phyloP scores from a whole-genome alignment of 2,329 filamentous ascomycete species.

The Neopestalotiopsis sp. region DNA sequence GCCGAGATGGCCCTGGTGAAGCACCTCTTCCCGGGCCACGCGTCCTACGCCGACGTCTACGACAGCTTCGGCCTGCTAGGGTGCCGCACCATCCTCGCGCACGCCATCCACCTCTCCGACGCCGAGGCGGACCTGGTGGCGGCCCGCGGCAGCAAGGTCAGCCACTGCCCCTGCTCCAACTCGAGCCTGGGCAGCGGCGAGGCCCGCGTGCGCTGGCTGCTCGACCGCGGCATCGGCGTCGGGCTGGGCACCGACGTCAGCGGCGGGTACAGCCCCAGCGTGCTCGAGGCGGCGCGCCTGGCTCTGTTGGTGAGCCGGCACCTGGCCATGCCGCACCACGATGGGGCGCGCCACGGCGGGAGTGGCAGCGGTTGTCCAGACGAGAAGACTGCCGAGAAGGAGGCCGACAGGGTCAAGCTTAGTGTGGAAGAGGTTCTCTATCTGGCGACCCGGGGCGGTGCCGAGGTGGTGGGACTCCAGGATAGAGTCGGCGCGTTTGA shows the following conservation, averaged over 20 bases:
- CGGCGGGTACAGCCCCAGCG: conserved; percentile 82
- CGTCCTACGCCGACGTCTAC: conserved; percentile 79
- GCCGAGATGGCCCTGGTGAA: conserved; percentile 75
- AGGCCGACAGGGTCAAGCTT: conserved; percentile 64
- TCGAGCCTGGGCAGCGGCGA: conserved; percentile 79
- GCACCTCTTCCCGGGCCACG: conserved; percentile 67
- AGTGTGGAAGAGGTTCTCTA: conserved; percentile 87
- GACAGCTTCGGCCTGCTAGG: conserved; percentile 74
- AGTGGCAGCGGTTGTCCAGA: not conserved
- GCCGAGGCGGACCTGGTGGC: conserved; percentile 71
- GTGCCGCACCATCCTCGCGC: conserved; percentile 78
- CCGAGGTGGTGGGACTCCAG: conserved; percentile 76
- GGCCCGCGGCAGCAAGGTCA: conserved; percentile 66
- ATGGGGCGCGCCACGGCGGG: not conserved
- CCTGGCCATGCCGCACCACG: conserved; percentile 57
- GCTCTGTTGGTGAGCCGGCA: conserved; percentile 79
- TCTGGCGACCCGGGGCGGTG: conserved; percentile 87
- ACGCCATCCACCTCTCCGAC: conserved; percentile 77
- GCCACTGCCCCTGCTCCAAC: conserved; percentile 90
- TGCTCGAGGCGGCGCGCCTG: conserved; percentile 83
- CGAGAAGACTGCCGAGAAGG: not conserved
- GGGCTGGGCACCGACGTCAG: conserved; percentile 91
- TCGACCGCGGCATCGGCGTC: conserved; percentile 76
- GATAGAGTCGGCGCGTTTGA: conserved; percentile 80
- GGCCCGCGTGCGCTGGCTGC: conserved; percentile 74